phyloP scores from a whole-genome alignment of 2,329 filamentous ascomycete species.

The Aspergillaceae sp. region DNA sequence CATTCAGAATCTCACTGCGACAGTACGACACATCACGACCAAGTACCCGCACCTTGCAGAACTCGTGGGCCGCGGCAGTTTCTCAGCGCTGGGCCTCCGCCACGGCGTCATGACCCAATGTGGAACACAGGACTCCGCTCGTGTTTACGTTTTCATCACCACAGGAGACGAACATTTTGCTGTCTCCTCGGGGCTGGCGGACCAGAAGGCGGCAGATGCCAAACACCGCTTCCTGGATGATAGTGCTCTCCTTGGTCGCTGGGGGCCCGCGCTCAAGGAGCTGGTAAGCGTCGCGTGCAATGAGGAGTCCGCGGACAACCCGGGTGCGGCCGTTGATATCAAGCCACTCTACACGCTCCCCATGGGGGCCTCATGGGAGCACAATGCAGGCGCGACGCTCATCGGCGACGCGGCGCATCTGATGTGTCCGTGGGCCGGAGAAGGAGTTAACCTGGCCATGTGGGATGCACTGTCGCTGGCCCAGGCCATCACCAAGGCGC shows the following conservation, averaged over 20 bases:
- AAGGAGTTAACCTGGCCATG: slow-evolving; percentile 23
- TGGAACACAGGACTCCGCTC: slow-evolving; percentile 12
- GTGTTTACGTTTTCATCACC: slow-evolving; percentile 17
- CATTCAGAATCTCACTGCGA: slow-evolving; percentile 7
- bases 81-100: slow-evolving; percentile 16
- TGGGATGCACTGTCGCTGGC: slow-evolving; percentile 16
- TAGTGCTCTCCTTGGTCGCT: slow-evolving; percentile 8
- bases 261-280: slow-evolving; percentile 11
- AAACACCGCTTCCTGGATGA: slow-evolving; percentile 12
- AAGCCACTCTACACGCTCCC: slow-evolving; percentile 18
- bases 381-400: slow-evolving; percentile 13
- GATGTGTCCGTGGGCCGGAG: slow-evolving; percentile 22
- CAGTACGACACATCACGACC: slow-evolving; percentile 11
- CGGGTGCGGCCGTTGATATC: slow-evolving; percentile 1
- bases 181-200: slow-evolving; percentile 4
- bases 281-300: slow-evolving; percentile 14
- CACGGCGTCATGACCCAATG: slow-evolving; percentile 21
- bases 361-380: slow-evolving; percentile 10
- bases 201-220: slow-evolving; percentile 6
- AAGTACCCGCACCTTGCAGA: slow-evolving; percentile 16
- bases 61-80: slow-evolving; percentile 18
- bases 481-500: slow-evolving; percentile 10
- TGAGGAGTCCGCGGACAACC: slow-evolving; percentile 9
- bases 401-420: slow-evolving; percentile 24
- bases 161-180: slow-evolving; percentile 13